Base-by-base conservation (phyloP, 306 rosid genomes). In the Gastrolobium bilobum region DNA sequence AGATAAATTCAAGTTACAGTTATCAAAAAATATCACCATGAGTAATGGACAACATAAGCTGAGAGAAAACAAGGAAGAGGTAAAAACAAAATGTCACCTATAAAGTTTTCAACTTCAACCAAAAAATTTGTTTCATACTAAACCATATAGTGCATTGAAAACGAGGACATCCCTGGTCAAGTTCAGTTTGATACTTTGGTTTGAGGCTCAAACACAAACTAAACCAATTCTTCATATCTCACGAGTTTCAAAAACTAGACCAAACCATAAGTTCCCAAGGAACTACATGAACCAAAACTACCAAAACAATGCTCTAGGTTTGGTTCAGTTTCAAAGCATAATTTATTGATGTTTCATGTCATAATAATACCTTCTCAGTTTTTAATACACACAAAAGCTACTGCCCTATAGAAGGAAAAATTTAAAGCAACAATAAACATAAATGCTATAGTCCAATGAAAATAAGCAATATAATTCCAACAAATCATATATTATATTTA, bases 231-330 rank as follows among this genome's bases (percentile, higher is more conserved):
- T 73, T 34, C 75, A 35, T 50, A 54, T 4, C 34, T 53, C 52
- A 52, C 31, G 33, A 53, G 52, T 64, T 33, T 53, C 40, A 62
- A 15, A 63, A 62, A 42, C 8, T 5, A 46, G 50, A 73, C 75
- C 26, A 26, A 72, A 54, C 78, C 20, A 73, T 37, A 2, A 26
- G 40, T 71, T 81, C 61, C 56, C 11, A 30, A 63, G 59, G 75
- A 63, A 40, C 31, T 62, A 62, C 73, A 14, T 30, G 5, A 71
- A 71, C 34, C 69, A 79, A 72, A 53, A 40, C 51, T 60, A 71
- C 34, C 69, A 79, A 72, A 53, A 40, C 51, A 53, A 34, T 63
- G 59, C 34, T 35, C 68, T 1, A 10, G 53, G 43, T 40, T 42
- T 33, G 68, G 53, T 53, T 40, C 33, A 51, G 73, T 52, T 42